A percentile compares a stretch with the other conserved stretches of the same genome.
Evolutionary conservation across 495 filamentous ascomycete genomes (phyloP).

Genomic region (Neurospora sp.): DNA sequence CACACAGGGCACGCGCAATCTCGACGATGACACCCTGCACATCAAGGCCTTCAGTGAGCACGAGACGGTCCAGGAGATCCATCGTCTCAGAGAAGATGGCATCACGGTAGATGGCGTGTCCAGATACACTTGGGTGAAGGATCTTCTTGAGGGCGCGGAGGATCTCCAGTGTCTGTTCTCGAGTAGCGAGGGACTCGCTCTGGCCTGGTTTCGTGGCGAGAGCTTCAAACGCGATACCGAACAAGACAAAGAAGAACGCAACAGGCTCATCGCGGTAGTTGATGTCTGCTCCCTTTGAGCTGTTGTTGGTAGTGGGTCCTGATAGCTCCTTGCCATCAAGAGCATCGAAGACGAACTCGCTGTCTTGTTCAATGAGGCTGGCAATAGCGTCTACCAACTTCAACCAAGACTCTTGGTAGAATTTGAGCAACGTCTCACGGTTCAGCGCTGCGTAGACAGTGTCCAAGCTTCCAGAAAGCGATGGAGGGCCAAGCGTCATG

Average conservation of each 20-base stretch:
- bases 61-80: slow-evolving; percentile 88
- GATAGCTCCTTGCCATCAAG: slow-evolving; percentile 73
- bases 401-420: slow-evolving; percentile 97
- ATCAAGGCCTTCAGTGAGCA: slow-evolving; percentile 76
- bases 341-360: slow-evolving; percentile 93
- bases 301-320: slow-evolving; percentile 37
- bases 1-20: slow-evolving; percentile 78
- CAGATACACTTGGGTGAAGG: slow-evolving; percentile 85
- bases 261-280: slow-evolving; percentile 97
- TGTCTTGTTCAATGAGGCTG: slow-evolving; percentile 93
- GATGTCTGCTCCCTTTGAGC: slow-evolving; percentile 56
- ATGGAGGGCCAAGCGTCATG: slow-evolving; percentile 64
- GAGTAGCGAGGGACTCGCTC: slow-evolving; percentile 58
- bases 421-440: slow-evolving; percentile 83
- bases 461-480: slow-evolving; percentile 70
- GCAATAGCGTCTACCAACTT: slow-evolving; percentile 96
- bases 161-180: slow-evolving; percentile 80
- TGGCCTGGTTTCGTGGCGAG: slow-evolving; percentile 65
- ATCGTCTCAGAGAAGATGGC: slow-evolving; percentile 95
- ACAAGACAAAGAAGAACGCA: slow-evolving; percentile 98
- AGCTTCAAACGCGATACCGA: slow-evolving; percentile 92
- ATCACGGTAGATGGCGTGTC: slow-evolving; percentile 91
- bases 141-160: slow-evolving; percentile 92
- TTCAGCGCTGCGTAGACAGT: slow-evolving; percentile 90
- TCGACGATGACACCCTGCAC: slow-evolving; percentile 92